A percentile compares a stretch with the other conserved stretches of the same genome.
Conservation (phyloP, 2,329 filamentous ascomycete species). For the Penicillium frequentans region DNA sequence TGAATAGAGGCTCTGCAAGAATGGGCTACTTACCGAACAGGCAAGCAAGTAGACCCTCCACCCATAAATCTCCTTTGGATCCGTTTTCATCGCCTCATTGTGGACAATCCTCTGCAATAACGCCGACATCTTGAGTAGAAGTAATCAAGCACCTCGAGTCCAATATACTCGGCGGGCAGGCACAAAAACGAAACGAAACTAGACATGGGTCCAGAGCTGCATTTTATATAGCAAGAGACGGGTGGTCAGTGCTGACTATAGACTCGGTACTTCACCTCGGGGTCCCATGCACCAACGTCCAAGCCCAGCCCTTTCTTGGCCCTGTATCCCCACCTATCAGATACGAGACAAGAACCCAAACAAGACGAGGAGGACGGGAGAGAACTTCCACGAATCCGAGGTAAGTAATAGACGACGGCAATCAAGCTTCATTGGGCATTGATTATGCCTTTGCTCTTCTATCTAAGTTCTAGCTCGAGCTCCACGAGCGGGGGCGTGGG, state of each 20-base stretch:
- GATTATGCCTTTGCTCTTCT: not conserved
- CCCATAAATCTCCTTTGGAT: conserved; percentile 68
- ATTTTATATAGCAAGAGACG: not conserved
- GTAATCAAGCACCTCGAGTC: conserved; percentile 2
- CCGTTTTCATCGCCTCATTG: conserved; percentile 70
- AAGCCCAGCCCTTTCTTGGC: not conserved
- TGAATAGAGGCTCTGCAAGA: not conserved
- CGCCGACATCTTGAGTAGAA: conserved; percentile 37
- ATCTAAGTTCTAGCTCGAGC: not conserved
- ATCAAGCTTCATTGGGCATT: not conserved
- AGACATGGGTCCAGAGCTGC: not conserved
- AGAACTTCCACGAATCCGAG: not conserved
- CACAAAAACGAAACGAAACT: not conserved
- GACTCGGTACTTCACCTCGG: not conserved
- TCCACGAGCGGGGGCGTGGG: conserved; percentile 7
- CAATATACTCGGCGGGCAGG: conserved; percentile 1
- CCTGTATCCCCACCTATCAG: not conserved
- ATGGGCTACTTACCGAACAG: conserved; percentile 48
- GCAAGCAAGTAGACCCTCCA: conserved; percentile 67
- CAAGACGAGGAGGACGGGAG: not conserved
- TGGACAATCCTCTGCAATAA: conserved; percentile 60
- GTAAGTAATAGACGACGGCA: not conserved
- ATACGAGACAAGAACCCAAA: not conserved
- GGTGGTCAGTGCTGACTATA: not conserved
- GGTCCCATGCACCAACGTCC: not conserved